A percentile compares a stretch with the other conserved stretches of the same genome.
Conservation (phyloP, 495 filamentous ascomycete genomes). For the Talaromyces ruber region DNA sequence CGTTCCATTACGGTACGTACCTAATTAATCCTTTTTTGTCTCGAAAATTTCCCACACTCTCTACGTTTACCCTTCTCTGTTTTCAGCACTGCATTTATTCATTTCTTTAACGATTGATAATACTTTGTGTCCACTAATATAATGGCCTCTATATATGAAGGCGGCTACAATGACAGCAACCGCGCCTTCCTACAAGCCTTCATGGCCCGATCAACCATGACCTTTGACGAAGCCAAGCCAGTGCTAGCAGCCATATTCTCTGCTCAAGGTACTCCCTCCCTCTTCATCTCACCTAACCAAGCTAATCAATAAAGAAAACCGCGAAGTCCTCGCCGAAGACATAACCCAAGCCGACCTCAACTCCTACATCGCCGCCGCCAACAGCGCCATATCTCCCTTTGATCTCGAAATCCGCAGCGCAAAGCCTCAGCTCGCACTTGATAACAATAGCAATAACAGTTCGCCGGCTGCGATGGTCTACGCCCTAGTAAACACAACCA, state of each 20-base stretch:
- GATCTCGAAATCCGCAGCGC: conserved; percentile 80
- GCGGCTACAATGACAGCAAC: conserved; percentile 55
- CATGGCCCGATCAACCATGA: conserved; percentile 67
- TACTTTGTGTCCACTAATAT: not conserved
- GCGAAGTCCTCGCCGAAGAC: conserved; percentile 39
- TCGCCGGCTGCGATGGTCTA: conserved; percentile 36
- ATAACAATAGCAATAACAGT: not conserved
- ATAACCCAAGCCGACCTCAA: conserved; percentile 61
- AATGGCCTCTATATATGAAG: conserved; percentile 13
- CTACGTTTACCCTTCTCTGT: not conserved
- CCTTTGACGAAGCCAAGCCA: conserved; percentile 60
- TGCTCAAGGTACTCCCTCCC: conserved; percentile 31
- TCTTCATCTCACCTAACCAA: not conserved
- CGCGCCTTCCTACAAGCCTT: conserved; percentile 93
- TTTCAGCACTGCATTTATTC: not conserved
- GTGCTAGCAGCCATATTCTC: conserved; percentile 70
- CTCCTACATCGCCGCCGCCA: conserved; percentile 59
- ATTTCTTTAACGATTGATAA: not conserved
- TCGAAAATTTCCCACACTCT: not conserved
- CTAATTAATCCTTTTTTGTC: not conserved
- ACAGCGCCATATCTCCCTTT: conserved; percentile 62
- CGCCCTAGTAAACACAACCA: conserved; percentile 81
- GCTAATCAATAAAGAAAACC: conserved; percentile 21
- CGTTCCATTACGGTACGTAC: too few species aligned
- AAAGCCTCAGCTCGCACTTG: conserved; percentile 46